Evolutionary conservation across 345 rosid species (phyloP).

Genomic region (Mangifera indica): DNA sequence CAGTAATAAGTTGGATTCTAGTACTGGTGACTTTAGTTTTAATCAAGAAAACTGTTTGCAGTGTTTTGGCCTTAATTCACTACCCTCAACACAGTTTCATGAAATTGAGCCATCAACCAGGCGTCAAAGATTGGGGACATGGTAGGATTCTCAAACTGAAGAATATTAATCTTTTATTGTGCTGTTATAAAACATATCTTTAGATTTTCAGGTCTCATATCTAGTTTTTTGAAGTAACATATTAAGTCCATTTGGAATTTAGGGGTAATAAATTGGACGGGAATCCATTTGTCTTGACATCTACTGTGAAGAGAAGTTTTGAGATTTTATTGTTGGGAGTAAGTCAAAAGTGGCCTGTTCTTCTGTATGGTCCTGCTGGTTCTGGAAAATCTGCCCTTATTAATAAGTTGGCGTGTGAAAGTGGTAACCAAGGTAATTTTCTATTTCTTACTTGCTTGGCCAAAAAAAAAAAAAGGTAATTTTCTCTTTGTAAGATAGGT

Average conservation of each 20-base stretch:
- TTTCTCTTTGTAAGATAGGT: background rate
- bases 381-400: conserved; percentile 92
- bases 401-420: conserved; percentile 61
- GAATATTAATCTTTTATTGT: background rate
- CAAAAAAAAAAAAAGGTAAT: too few species aligned
- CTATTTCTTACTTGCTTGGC: too few species aligned
- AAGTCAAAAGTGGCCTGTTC: conserved; percentile 92
- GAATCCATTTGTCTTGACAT: conserved; percentile 62
- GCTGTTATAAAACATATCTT: background rate
- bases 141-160: conserved; percentile 40
- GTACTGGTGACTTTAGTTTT: conserved; percentile 24
- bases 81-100: conserved; percentile 27
- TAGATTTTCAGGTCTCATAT: too few species aligned
- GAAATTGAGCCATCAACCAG: conserved; percentile 43
- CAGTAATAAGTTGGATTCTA: conserved; percentile 25
- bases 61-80: conserved; percentile 35
- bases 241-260: conserved; percentile 25
- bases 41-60: conserved; percentile 33
- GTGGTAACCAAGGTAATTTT: conserved; percentile 68
- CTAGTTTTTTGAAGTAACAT: background rate
- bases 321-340: conserved; percentile 79
- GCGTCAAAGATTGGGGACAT: conserved; percentile 38
- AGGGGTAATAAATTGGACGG: conserved; percentile 53
- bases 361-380: conserved; percentile 86
- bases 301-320: conserved; percentile 59